These are phyloP conservation scores for Colletotrichum somersetense DNA, from an alignment of 2,329 filamentous ascomycete species.

Conservation along the genomic window DNA sequence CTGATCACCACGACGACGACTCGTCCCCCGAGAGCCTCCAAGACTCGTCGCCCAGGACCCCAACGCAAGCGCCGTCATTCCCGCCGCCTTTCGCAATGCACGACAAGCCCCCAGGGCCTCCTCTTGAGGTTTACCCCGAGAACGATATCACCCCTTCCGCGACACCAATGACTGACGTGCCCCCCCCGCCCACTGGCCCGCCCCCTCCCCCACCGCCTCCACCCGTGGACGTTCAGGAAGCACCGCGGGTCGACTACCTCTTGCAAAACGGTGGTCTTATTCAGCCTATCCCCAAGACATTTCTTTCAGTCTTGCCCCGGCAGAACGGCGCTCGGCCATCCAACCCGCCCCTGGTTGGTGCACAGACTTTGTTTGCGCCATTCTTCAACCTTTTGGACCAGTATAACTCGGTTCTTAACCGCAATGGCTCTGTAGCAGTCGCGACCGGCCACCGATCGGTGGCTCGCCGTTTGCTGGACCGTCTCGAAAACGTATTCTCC, in stretches of 20 bases:
- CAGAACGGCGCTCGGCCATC: conserved; percentile 69
- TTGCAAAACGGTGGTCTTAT: conserved; percentile 88
- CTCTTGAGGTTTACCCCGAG: conserved; percentile 55
- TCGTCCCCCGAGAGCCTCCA: conserved; percentile 62
- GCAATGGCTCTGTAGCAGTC: conserved; percentile 91
- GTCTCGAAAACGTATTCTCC: conserved; percentile 93
- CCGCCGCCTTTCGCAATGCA: conserved; percentile 58
- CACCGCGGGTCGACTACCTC: conserved; percentile 91
- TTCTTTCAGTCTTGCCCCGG: conserved; percentile 74
- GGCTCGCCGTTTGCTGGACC: conserved; percentile 88
- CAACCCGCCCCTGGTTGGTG: conserved; percentile 74
- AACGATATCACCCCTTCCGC: conserved; percentile 53
- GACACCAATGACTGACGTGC: conserved; percentile 55
- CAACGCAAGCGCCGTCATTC: conserved; percentile 66
- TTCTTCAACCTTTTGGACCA: conserved; percentile 88
- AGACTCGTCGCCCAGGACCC: conserved; percentile 72
- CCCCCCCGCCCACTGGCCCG: conserved; percentile 56
- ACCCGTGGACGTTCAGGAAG: conserved; percentile 75
- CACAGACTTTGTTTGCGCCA: conserved; percentile 82
- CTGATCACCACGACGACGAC: conserved; percentile 59
- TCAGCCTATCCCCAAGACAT: conserved; percentile 77
- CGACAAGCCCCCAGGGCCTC: conserved; percentile 53
- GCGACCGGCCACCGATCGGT: conserved; percentile 96
- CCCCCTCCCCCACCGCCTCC: conserved; percentile 81
- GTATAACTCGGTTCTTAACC: conserved; percentile 83